Conservation (phyloP, 768 basidiomycete genomes). For the Serendipita indica region DNA sequence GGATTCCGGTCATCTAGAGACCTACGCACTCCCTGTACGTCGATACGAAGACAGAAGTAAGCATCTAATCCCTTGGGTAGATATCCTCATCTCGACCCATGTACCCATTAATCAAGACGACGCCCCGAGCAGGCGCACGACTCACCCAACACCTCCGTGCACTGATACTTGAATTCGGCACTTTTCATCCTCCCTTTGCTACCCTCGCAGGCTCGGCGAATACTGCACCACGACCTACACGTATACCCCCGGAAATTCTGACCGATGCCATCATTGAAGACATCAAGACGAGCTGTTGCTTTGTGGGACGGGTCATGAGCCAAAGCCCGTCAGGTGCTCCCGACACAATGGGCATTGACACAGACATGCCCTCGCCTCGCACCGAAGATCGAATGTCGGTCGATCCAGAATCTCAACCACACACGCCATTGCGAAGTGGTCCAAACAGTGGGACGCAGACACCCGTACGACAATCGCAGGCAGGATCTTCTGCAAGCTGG, state of each 20-base stretch:
- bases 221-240: slow-evolving; percentile 42
- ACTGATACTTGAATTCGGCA: slow-evolving; percentile 69
- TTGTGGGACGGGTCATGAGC: slow-evolving; percentile 56
- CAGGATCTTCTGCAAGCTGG: neutral
- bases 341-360: neutral
- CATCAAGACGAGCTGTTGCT: slow-evolving; percentile 79
- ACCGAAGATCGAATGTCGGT: slow-evolving; percentile 15
- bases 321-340: slow-evolving; percentile 12
- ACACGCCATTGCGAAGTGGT: neutral
- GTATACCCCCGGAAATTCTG: slow-evolving; percentile 66
- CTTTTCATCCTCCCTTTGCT: slow-evolving; percentile 68
- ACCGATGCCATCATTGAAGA: slow-evolving; percentile 75
- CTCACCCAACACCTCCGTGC: slow-evolving; percentile 65
- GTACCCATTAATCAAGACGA: slow-evolving; percentile 66
- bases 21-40: slow-evolving; percentile 72
- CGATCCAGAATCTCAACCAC: slow-evolving; percentile 11
- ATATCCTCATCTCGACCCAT: slow-evolving; percentile 82
- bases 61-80: slow-evolving; percentile 27
- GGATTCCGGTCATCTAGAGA: slow-evolving; percentile 86
- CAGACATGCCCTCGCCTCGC: neutral
- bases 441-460: neutral
- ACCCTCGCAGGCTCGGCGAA: slow-evolving; percentile 50
- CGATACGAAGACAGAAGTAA: neutral
- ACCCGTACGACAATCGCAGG: neutral
- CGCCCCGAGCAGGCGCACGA: slow-evolving; percentile 75